A percentile compares a stretch with the other conserved stretches of the same genome.
Evolutionary conservation across 2,329 filamentous ascomycete species (phyloP).

Genomic region (Leptographium lundbergii): DNA sequence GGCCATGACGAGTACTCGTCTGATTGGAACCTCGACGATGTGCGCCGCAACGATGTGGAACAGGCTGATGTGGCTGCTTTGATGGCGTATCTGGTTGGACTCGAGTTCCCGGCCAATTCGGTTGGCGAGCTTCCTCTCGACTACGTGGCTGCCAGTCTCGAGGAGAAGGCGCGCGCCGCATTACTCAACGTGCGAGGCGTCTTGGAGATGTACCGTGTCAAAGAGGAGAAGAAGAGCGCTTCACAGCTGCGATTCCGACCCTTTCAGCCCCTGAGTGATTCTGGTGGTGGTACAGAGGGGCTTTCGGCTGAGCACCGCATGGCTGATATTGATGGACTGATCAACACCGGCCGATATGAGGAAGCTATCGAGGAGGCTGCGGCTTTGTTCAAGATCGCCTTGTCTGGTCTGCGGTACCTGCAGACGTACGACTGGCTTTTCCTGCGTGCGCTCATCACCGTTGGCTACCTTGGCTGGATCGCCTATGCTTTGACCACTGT

Average conservation of each 20-base stretch:
- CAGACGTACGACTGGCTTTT: constrained; percentile 99
- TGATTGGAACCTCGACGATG: constrained; percentile 72
- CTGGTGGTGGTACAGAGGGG: constrained; percentile 12
- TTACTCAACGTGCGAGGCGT: constrained; percentile 78
- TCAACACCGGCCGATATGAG: constrained; percentile 53
- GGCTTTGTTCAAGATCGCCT: constrained; percentile 59
- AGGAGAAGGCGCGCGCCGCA: constrained; percentile 72
- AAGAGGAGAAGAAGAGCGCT: constrained; percentile 71
- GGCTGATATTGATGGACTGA: constrained; percentile 52
- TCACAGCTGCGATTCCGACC: constrained; percentile 67
- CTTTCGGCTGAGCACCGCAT: constrained; percentile 49
- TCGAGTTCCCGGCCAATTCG: constrained; percentile 90
- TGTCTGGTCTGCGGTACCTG: constrained; percentile 80
- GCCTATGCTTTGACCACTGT: constrained; percentile 83
- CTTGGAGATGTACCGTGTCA: constrained; percentile 90
- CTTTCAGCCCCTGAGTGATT: constrained; percentile 55
- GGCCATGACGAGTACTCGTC: constrained; percentile 88
- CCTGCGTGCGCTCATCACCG: constrained; percentile 72
- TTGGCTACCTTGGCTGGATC: constrained; percentile 93
- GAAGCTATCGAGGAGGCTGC: constrained; percentile 70
- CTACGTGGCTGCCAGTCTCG: constrained; percentile 58
- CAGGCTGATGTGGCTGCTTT: constrained; percentile 91
- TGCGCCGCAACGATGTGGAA: constrained; percentile 79
- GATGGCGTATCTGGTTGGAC: constrained; percentile 83
- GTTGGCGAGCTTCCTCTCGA: constrained; percentile 84